Evolutionary conservation across 176 grass and related monocot species (phyloP).

Genomic region (Oryza meyeriana): DNA sequence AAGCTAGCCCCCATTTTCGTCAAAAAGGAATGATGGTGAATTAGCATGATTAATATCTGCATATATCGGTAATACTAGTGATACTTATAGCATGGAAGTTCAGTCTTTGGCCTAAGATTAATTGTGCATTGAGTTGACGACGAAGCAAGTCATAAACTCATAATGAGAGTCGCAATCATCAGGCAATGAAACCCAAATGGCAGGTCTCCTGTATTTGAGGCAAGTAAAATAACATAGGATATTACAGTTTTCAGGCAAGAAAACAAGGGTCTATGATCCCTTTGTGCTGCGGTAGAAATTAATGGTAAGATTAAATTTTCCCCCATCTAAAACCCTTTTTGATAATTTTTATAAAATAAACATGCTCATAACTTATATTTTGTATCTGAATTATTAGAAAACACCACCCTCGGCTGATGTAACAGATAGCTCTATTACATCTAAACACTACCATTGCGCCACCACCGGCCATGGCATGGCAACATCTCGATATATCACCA

Average conservation of each 20-base stretch:
- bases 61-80: not conserved
- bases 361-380: not conserved
- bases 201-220: not conserved
- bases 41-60: not conserved
- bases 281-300: not conserved
- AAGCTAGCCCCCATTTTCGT: not conserved
- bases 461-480: not conserved
- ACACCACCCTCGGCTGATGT: not conserved
- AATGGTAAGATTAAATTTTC: not conserved
- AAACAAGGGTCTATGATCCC: not conserved
- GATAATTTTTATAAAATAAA: not conserved
- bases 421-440: not conserved
- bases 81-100: not conserved
- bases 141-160: not conserved
- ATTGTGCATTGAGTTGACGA: not conserved
- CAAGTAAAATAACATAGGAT: not conserved
- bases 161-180: not conserved
- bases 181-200: not conserved
- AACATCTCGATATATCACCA: not conserved
- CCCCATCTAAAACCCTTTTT: not conserved
- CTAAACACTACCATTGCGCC: not conserved
- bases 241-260: not conserved
- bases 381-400: not conserved
- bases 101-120: not conserved
- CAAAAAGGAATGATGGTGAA: not conserved